Evolutionary conservation across 2,329 filamentous ascomycete genomes (phyloP).

Genomic region (Calonectria honghensis): DNA sequence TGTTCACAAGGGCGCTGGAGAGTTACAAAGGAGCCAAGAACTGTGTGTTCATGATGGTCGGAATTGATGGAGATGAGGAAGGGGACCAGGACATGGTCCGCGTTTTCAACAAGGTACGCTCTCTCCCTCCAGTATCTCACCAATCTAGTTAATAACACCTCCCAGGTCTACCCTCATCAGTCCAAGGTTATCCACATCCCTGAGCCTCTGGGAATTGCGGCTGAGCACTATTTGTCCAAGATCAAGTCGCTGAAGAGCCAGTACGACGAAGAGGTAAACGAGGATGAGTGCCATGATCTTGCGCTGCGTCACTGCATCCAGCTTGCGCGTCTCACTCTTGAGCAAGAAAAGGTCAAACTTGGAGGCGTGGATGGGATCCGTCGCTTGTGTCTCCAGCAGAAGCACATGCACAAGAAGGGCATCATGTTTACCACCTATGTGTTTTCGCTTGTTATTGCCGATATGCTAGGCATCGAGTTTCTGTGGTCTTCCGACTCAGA

Average conservation of each 20-base stretch:
- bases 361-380: conserved; percentile 39
- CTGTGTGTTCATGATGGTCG: conserved; percentile 49
- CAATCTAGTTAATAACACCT: not conserved
- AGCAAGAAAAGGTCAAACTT: conserved; percentile 45
- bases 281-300: conserved; percentile 44
- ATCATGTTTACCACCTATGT: conserved; percentile 54
- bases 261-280: conserved; percentile 38
- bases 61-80: conserved; percentile 51
- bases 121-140: not conserved
- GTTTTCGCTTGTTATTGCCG: conserved; percentile 52
- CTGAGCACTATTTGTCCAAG: conserved; percentile 46
- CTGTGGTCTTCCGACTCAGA: conserved; percentile 54
- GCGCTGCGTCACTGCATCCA: conserved; percentile 51
- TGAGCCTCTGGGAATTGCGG: conserved; percentile 50
- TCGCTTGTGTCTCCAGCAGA: conserved; percentile 50
- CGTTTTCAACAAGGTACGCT: conserved; percentile 49
- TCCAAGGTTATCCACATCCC: conserved; percentile 48
- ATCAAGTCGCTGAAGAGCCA: conserved; percentile 41
- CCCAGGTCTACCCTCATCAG: conserved; percentile 48
- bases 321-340: conserved; percentile 46
- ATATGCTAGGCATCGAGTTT: conserved; percentile 51
- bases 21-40: conserved; percentile 48
- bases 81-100: conserved; percentile 51
- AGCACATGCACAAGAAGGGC: conserved; percentile 54
- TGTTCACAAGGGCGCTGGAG: conserved; percentile 50